Base-by-base conservation (phyloP, 164 flowering plant species). In the Annona squamosa region DNA sequence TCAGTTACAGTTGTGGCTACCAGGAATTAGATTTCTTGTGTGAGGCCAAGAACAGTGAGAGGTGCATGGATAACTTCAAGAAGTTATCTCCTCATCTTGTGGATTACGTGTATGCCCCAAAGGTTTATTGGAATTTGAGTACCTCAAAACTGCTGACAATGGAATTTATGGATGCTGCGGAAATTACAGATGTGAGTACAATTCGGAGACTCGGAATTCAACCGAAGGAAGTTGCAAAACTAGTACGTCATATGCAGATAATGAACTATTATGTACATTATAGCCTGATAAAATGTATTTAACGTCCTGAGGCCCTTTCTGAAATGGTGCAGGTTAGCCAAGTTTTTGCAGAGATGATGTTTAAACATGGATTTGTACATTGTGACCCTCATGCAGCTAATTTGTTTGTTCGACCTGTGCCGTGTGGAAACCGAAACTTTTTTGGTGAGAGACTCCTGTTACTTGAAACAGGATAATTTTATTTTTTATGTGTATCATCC, bases 331-430 rank as follows among this genome's bases (percentile, higher is more conserved):
- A 95, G 99, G 86, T 95, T 67, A 92, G 89, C 84, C 85, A 87
- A 79, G 83, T 89, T 71, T 95, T 95, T 86, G 97, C 98, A 72
- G 99, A 92, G 80, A 95, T 95, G 99, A 93, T 88, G 77, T 95
- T 87, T 77, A 95, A 81, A 73, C 99, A 95, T 85, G 99, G 99
- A 7, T 95, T 95, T 85, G 98, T 95, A 70, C 98, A 95, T 78
- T 95, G 99, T 87, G 99, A 95, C 73, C 99, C 99, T 61, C 99
- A 95, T 86, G 92, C 91, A 76, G 99, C 99, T n/a, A 95, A 93
- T 81, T 79, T 95, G 85, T 73, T 95, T 45, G 84, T 95, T 81
- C 96, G 99, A 3, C 96, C 97, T 73, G 65, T 89, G 80, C 94
- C 97, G 48, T 77, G 84, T 52, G 77, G 83, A 19, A 80, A 75